phyloP scores from a whole-genome alignment of 805 yeast genomes.

The Komagataella pseudopastoris region DNA sequence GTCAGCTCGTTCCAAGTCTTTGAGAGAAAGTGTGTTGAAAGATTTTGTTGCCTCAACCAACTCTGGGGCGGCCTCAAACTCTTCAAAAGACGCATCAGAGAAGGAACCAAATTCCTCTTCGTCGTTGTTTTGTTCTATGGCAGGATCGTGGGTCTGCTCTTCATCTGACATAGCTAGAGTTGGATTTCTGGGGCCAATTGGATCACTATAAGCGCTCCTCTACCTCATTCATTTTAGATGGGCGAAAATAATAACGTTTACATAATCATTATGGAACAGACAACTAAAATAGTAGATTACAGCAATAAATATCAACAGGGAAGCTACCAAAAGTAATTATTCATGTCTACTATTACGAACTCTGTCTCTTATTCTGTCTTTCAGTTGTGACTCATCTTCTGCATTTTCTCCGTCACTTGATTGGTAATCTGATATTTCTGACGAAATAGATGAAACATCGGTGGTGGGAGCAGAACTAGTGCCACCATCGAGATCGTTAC shows the following conservation, averaged over 20 bases:
- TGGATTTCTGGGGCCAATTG: neutral
- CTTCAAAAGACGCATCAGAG: neutral
- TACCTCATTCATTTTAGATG: neutral
- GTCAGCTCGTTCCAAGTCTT: neutral
- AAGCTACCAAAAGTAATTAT: neutral
- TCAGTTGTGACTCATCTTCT: neutral
- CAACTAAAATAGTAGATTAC: neutral
- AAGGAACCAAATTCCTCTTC: neutral
- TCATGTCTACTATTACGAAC: neutral
- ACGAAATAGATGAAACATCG: neutral
- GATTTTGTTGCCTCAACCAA: neutral
- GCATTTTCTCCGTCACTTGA: neutral
- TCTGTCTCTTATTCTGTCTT: neutral
- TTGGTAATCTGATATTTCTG: neutral
- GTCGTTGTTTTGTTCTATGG: neutral
- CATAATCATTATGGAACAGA: neutral
- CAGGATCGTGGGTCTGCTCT: neutral
- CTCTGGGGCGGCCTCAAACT: neutral
- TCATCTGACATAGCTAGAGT: neutral
- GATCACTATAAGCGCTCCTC: neutral
- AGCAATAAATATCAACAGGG: neutral
- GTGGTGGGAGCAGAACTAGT: neutral
- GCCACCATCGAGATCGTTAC: constrained; percentile 21
- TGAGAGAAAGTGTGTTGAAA: neutral
- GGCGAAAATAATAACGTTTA: neutral